phyloP scores from a whole-genome alignment of 1,284 basidiomycete species.

The Ustilago shanxiensis region DNA sequence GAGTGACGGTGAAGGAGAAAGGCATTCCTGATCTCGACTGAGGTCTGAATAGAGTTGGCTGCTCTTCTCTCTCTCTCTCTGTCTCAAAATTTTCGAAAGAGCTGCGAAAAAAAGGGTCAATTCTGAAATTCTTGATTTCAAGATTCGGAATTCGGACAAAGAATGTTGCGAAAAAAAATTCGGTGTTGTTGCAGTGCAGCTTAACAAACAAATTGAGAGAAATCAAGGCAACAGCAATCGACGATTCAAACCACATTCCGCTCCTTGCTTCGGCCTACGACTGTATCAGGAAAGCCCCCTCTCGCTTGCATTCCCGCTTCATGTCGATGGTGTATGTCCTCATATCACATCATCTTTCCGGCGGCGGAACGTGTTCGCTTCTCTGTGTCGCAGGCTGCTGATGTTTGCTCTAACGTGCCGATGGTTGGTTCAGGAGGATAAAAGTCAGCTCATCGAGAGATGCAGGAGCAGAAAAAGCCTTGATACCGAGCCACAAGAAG shows the following conservation, averaged over 20 bases:
- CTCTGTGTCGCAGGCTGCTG: not conserved
- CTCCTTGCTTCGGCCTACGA: slow-evolving; percentile 10
- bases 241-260: slow-evolving; percentile 12
- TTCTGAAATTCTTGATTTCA: slow-evolving; percentile 2
- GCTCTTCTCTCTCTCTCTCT: not conserved
- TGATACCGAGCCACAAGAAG: no score
- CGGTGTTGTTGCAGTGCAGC: not conserved
- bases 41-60: slow-evolving; percentile 11
- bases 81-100: slow-evolving; percentile 23
- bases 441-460: not conserved
- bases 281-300: slow-evolving; percentile 4
- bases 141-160: slow-evolving; percentile 11
- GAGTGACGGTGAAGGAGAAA: slow-evolving; percentile 2
- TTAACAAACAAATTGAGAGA: not conserved
- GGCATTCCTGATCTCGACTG: not conserved
- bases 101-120: slow-evolving; percentile 9
- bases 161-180: not conserved
- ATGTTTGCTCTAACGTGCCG: not conserved
- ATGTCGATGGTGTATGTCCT: no score
- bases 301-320: not conserved
- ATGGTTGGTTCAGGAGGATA: not conserved
- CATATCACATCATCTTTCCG: not conserved
- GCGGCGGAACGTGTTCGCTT: not conserved
- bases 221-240: not conserved
- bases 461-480: slow-evolving; percentile 7